A percentile compares a stretch with the other conserved stretches of the same genome.
Conservation (phyloP, 208 protist genomes). For the Herpetomonas samuelpessoai region DNA sequence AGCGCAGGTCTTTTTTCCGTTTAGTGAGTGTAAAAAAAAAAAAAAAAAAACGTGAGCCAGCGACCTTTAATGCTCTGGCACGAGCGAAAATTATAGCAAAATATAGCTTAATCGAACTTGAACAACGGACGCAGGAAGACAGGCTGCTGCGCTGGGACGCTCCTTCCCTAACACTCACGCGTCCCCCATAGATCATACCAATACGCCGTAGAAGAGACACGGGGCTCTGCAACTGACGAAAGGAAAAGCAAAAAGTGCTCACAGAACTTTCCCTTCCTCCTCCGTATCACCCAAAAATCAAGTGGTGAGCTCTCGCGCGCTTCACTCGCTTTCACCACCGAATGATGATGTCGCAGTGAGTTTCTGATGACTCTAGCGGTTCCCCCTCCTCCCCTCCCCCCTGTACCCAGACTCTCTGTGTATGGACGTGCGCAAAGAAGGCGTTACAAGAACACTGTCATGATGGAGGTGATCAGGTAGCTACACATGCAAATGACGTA, state of each 20-base stretch:
- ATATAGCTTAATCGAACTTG: not conserved
- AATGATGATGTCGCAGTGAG: not conserved
- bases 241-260: not conserved
- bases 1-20: no score
- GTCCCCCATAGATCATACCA: not conserved
- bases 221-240: not conserved
- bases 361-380: not conserved
- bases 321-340: not conserved
- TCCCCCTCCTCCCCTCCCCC: not conserved
- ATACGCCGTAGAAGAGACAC: not conserved
- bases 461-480: constrained; percentile 26
- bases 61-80: not conserved
- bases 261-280: not conserved
- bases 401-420: no score
- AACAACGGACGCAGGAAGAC: not conserved
- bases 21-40: no score
- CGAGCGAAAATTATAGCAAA: not conserved
- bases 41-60: no score
- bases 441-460: constrained; percentile 30
- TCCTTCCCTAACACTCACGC: not conserved
- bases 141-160: not conserved
- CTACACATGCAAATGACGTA: constrained; percentile 24
- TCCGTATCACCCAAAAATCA: not conserved
- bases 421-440: not conserved
- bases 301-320: not conserved